phyloP scores from a whole-genome alignment of 805 yeast genomes.

The Lachancea thermotolerans region DNA sequence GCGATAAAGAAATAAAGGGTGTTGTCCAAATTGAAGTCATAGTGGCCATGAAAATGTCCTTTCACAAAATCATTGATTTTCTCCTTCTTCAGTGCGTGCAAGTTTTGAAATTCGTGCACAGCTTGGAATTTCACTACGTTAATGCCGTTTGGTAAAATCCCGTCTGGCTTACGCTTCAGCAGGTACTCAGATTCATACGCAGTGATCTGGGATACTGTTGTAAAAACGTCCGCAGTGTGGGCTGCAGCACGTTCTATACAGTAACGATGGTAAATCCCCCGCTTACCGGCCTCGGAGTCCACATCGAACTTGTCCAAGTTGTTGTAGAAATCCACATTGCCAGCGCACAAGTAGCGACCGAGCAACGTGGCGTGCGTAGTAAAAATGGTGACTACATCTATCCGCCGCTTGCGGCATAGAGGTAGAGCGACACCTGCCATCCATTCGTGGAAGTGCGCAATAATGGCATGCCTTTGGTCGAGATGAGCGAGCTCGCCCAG shows the following conservation, averaged over 20 bases:
- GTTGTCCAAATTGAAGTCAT: conserved; percentile 89
- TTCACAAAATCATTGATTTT: conserved; percentile 90
- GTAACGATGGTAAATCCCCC: conserved; percentile 95
- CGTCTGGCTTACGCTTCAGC: conserved; percentile 93
- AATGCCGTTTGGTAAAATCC: conserved; percentile 93
- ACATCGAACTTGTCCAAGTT: conserved; percentile 85
- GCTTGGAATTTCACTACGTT: conserved; percentile 95
- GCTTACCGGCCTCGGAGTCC: conserved; percentile 95
- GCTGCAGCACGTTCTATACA: conserved; percentile 96
- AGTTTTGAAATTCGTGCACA: conserved; percentile 94
- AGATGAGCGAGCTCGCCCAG: conserved; percentile 85
- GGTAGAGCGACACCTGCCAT: conserved; percentile 95
- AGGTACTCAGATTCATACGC: conserved; percentile 92
- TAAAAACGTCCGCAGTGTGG: conserved; percentile 92
- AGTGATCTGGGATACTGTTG: conserved; percentile 96
- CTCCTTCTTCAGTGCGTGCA: conserved; percentile 87
- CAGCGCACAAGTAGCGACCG: conserved; percentile 94
- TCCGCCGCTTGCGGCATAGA: conserved; percentile 79
- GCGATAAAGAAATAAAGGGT: conserved; percentile 94
- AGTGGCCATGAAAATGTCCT: conserved; percentile 96
- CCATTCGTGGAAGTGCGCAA: conserved; percentile 97
- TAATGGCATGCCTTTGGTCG: conserved; percentile 81
- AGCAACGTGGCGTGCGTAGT: conserved; percentile 95
- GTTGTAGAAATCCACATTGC: conserved; percentile 92
- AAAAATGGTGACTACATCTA: conserved; percentile 91